Base-by-base conservation (phyloP, 345 rosid genomes). In the Melaleuca quinquenervia region DNA sequence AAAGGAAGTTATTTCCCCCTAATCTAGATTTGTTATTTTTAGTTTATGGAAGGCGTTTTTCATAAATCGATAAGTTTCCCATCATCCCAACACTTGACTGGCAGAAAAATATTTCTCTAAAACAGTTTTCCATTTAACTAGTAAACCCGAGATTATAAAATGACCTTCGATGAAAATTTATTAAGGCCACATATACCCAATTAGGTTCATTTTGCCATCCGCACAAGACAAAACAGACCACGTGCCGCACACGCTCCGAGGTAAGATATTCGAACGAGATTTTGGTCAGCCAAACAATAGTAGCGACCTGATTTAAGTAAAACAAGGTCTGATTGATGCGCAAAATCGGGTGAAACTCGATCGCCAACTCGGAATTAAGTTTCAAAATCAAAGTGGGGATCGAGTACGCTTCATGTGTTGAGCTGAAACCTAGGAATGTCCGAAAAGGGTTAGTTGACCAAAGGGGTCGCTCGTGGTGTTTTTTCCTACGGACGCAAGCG, bases 161-260 rank as follows among this genome's bases (percentile, higher is more conserved):
- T 10, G 48, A 70, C 48, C 78, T 70, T 10, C 24, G 0, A 2
- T 18, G 22, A 36, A 70, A 9, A 48, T 32, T 70, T 2, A 36
- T 18, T 70, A 70, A 36, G 41, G 80, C 36, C 14, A 11, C 80
- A 18, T 18, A 32, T 41, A 20, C 8, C 80, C 10, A 70, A 70
- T 12, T 8, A 8, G 48, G 26, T 24, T 70, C 24, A 21, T 70
- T 70, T 5, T 20, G 48, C 32, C 1, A 8, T 58, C 70, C 70
- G 0, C 14, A 6, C 13, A 11, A 58, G 70, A 58, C 12, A 2
- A 32, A 58, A n/a, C n/a, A n/a, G n/a, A n/a, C n/a, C n/a, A 13
- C 13, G 13, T 0, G 0, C 36, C 5, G 0, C 0, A 0, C 13
- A 4, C 18, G 76, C 0, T 3, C 11, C 0, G 0, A 32, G 26